Conservation (phyloP, 495 filamentous ascomycete genomes). For the Pseudevernia furfuracea region DNA sequence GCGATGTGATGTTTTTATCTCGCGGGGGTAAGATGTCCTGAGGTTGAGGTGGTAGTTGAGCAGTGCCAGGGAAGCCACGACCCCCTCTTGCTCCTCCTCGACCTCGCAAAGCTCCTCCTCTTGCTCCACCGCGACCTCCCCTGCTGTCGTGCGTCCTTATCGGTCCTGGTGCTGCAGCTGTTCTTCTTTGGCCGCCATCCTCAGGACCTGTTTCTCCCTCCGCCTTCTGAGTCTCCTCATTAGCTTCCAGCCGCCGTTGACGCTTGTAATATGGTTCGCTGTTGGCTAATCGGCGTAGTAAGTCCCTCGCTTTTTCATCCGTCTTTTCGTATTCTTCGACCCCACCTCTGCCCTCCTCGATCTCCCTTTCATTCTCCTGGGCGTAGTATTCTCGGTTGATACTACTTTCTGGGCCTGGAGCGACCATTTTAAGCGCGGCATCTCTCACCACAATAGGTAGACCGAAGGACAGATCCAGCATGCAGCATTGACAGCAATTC, state of each 20-base stretch:
- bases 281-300: constrained; percentile 74
- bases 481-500: constrained; percentile 98
- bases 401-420: constrained; percentile 79
- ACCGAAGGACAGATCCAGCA: constrained; percentile 93
- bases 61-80: constrained; percentile 57
- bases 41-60: constrained; percentile 67
- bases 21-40: constrained; percentile 77
- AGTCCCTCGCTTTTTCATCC: constrained; percentile 87
- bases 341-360: constrained; percentile 78
- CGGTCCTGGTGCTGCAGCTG: constrained; percentile 42
- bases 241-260: constrained; percentile 57
- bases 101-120: constrained; percentile 42
- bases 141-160: constrained; percentile 57
- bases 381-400: constrained; percentile 97
- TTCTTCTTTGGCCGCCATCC: constrained; percentile 35
- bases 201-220: constrained; percentile 38
- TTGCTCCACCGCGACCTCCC: constrained; percentile 40
- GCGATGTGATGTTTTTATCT: constrained; percentile 76
- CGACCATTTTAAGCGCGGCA: constrained; percentile 95
- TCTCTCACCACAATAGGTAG: constrained; percentile 88
- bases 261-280: constrained; percentile 93
- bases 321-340: constrained; percentile 92
- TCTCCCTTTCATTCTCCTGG: constrained; percentile 89
- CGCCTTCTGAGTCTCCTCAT: constrained; percentile 37
- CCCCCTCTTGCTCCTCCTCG: constrained; percentile 49